Percentiles rank a stretch among this genome's conserved stretches.
Evolutionary conservation across 495 filamentous ascomycete genomes (phyloP).

Genomic region (Penicillium diatomitis): DNA sequence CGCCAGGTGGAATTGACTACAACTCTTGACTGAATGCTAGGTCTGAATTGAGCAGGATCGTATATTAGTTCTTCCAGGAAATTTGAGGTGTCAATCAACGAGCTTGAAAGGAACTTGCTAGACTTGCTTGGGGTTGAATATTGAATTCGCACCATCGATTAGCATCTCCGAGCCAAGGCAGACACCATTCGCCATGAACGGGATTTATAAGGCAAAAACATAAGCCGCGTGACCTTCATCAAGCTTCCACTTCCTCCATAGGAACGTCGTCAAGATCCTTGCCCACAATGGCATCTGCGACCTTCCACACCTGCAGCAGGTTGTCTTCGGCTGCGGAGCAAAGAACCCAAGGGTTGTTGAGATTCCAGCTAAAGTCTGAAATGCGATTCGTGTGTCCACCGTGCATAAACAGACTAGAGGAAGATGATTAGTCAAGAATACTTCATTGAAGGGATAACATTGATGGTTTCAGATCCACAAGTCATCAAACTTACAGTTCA

Average conservation of each 20-base stretch:
- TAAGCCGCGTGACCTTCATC: slow-evolving; percentile 4
- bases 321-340: slow-evolving; percentile 96
- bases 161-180: not conserved
- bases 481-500: slow-evolving; percentile 60
- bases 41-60: too few relatives aligned
- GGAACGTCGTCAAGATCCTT: slow-evolving; percentile 71
- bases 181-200: not conserved
- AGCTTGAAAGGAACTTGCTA: too few relatives aligned
- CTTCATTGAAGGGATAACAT: slow-evolving; percentile 1
- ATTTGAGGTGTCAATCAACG: too few relatives aligned
- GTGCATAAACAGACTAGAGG: slow-evolving; percentile 83
- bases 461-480: too few relatives aligned
- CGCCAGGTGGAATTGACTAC: too few relatives aligned
- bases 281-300: slow-evolving; percentile 80
- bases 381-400: slow-evolving; percentile 96
- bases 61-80: too few relatives aligned
- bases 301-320: slow-evolving; percentile 91
- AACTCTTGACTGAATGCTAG: too few relatives aligned
- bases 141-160: too few relatives aligned
- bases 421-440: slow-evolving; percentile 12
- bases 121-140: too few relatives aligned
- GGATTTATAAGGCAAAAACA: not conserved
- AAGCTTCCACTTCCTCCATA: slow-evolving; percentile 65
- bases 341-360: slow-evolving; percentile 90
- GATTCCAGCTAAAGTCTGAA: slow-evolving; percentile 95